Evolutionary conservation across 1,139 yeast species (phyloP).

Genomic region (Pichia sp.): DNA sequence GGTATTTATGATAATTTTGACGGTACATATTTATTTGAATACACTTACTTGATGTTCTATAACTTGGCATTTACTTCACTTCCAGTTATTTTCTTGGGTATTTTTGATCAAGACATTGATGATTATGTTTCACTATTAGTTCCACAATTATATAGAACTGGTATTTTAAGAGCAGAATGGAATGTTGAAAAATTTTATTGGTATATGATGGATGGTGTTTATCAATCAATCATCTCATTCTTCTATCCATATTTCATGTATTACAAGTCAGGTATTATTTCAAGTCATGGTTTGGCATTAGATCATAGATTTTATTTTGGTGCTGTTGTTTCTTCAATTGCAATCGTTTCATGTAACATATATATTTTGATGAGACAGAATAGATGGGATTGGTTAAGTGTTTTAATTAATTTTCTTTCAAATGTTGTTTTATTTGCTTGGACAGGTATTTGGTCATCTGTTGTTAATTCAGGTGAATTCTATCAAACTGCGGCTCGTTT

Average conservation of each 20-base stretch:
- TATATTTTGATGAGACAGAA: constrained; percentile 77
- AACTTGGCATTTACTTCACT: constrained; percentile 91
- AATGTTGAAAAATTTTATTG: constrained; percentile 69
- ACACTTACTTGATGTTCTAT: constrained; percentile 86
- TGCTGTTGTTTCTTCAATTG: constrained; percentile 66
- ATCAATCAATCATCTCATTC: constrained; percentile 79
- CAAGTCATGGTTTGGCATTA: constrained; percentile 55
- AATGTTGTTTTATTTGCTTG: constrained; percentile 67
- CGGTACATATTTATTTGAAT: constrained; percentile 87
- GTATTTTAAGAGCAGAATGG: constrained; percentile 81
- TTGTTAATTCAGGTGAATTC: constrained; percentile 54
- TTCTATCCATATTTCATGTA: constrained; percentile 79
- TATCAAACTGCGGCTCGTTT: constrained; percentile 70
- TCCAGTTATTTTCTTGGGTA: constrained; percentile 86
- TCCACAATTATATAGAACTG: constrained; percentile 85
- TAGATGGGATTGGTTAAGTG: constrained; percentile 91
- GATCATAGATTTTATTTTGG: constrained; percentile 90
- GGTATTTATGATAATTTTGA: constrained; percentile 82
- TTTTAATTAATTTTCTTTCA: constrained; percentile 56
- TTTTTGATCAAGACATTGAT: constrained; percentile 88
- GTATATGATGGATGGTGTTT: constrained; percentile 82
- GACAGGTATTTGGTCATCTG: constrained; percentile 86
- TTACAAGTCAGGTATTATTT: constrained; percentile 49
- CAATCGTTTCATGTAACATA: constrained; percentile 72
- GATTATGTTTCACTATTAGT: constrained; percentile 75